Conservation (phyloP, 2,329 filamentous ascomycete genomes). For the Pestalotiopsis sp. region DNA sequence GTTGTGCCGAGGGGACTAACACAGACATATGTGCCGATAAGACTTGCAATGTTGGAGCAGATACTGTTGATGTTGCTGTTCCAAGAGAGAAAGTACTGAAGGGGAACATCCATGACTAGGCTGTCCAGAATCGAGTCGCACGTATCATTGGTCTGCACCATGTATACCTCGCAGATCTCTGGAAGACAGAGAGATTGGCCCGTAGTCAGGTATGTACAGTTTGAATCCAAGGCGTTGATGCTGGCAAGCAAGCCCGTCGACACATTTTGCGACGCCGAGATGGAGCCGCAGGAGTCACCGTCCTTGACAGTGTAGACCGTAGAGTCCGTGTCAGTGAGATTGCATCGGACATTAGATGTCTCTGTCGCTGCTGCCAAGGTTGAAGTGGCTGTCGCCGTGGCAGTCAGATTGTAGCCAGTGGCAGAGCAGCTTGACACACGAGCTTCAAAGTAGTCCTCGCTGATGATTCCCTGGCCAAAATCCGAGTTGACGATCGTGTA, state of each 20-base stretch:
- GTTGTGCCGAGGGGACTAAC: slow-evolving; percentile 13
- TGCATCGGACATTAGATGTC: background rate
- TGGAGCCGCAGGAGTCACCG: background rate
- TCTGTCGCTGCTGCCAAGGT: background rate
- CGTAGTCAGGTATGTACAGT: slow-evolving; percentile 6
- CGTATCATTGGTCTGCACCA: slow-evolving; percentile 23
- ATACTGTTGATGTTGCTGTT: slow-evolving; percentile 25
- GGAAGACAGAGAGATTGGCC: background rate
- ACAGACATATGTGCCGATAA: slow-evolving; percentile 24
- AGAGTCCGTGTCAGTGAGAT: background rate
- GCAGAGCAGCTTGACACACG: background rate
- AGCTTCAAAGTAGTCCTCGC: background rate
- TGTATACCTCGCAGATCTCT: slow-evolving; percentile 14
- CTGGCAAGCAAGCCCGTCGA: background rate
- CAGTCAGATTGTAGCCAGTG: background rate
- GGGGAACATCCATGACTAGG: slow-evolving; percentile 20
- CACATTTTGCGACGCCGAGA: background rate
- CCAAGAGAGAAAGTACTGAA: slow-evolving; percentile 24
- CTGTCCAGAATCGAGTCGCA: slow-evolving; percentile 20
- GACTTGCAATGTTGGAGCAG: slow-evolving; percentile 24
- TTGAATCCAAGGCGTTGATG: slow-evolving; percentile 18
- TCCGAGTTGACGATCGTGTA: background rate
- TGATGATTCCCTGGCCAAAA: background rate
- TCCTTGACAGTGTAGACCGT: background rate
- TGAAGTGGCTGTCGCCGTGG: background rate